These are phyloP conservation scores for Ostreobium quekettii DNA, from an alignment of 139 green algal species.

Conservation along the genomic window DNA sequence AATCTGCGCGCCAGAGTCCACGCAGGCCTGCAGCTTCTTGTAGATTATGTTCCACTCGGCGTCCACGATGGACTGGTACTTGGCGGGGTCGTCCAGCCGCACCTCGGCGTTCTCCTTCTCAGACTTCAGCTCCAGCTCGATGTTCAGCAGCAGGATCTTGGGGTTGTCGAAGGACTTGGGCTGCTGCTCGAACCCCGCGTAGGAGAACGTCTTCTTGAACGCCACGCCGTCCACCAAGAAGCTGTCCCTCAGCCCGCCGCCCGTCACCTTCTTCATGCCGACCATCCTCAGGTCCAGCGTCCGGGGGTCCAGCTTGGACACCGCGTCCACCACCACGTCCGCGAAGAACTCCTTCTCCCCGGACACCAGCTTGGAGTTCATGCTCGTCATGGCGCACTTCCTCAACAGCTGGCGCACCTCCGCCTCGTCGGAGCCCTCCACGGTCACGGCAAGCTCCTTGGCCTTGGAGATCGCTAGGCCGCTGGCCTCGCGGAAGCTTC, in stretches of 20 bases:
- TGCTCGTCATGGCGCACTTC: slow-evolving; percentile 88
- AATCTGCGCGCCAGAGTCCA: slow-evolving; percentile 76
- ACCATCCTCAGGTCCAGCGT: slow-evolving; percentile 85
- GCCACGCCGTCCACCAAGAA: slow-evolving; percentile 97
- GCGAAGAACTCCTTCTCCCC: slow-evolving; percentile 98
- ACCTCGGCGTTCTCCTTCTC: slow-evolving; percentile 98
- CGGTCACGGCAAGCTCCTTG: slow-evolving; percentile 67
- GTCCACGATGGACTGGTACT: slow-evolving; percentile 97
- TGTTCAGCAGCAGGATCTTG: slow-evolving; percentile 95
- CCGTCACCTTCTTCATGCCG: slow-evolving; percentile 92
- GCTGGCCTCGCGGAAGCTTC: slow-evolving; percentile 70
- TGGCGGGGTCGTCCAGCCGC: slow-evolving; percentile 78
- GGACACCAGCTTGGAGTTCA: slow-evolving; percentile 94
- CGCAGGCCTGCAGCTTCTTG: slow-evolving; percentile 90
- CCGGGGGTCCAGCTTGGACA: slow-evolving; percentile 65
- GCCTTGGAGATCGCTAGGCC: slow-evolving; percentile 66
- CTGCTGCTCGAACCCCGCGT: slow-evolving; percentile 99
- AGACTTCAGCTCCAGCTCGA: slow-evolving; percentile 97
- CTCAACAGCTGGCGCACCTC: slow-evolving; percentile 75
- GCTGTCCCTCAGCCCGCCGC: slow-evolving; percentile 85
- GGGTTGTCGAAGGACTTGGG: slow-evolving; percentile 85
- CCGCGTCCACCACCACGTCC: slow-evolving; percentile 92
- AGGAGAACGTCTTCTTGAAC: slow-evolving; percentile 99
- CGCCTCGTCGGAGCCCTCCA: slow-evolving; percentile 56
- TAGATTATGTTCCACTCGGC: slow-evolving; percentile 99